These are phyloP conservation scores for Diplotaxis tenuifolia DNA, from an alignment of 345 rosid species.

Conservation along the genomic window DNA sequence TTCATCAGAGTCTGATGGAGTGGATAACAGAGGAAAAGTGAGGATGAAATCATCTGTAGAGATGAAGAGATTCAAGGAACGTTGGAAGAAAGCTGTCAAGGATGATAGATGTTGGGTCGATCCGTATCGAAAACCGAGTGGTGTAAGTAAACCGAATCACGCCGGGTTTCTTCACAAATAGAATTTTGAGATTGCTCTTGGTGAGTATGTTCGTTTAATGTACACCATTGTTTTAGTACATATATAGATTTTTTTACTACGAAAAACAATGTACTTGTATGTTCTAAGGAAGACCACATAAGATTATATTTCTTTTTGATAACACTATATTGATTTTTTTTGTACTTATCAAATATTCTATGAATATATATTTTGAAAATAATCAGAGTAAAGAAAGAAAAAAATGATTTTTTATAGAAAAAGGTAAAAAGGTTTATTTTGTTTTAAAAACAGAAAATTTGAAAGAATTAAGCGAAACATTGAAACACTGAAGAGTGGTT, in stretches of 20 bases:
- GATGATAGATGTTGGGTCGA: constrained; percentile 86
- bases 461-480: too few relatives aligned
- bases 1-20: constrained; percentile 37
- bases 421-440: too few relatives aligned
- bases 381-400: too few relatives aligned
- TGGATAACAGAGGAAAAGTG: constrained; percentile 65
- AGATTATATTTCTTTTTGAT: not conserved
- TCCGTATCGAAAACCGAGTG: constrained; percentile 42
- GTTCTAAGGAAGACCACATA: constrained; percentile 7
- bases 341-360: not conserved
- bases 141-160: constrained; percentile 11
- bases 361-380: not conserved
- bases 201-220: not conserved
- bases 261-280: not conserved
- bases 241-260: not conserved
- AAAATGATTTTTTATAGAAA: too few relatives aligned
- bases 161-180: not conserved
- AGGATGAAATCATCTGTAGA: constrained; percentile 73
- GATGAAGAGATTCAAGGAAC: constrained; percentile 61
- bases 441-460: too few relatives aligned
- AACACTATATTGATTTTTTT: not conserved
- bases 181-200: constrained; percentile 4
- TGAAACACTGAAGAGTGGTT: too few relatives aligned
- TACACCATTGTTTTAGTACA: constrained; percentile 24
- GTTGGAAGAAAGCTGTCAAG: constrained; percentile 66